Percentiles rank a stretch among this genome's conserved stretches.
phyloP scores from a whole-genome alignment of 1,284 basidiomycete genomes.

The Boletellus sp. region DNA sequence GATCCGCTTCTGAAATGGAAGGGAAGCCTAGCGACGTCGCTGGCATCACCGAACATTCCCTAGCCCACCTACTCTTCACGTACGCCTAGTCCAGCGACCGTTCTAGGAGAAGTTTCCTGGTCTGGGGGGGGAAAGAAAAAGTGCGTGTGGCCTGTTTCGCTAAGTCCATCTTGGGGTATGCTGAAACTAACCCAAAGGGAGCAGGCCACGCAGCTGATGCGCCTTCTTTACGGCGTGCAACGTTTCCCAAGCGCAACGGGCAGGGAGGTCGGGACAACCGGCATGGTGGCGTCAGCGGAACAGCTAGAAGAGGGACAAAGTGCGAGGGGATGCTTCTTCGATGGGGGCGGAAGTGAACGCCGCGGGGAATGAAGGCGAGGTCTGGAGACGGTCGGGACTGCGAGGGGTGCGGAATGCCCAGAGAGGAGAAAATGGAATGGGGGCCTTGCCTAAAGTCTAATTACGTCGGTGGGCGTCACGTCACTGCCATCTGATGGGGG shows the following conservation, averaged over 20 bases:
- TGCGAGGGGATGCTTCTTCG: background rate
- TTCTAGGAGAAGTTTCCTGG: background rate
- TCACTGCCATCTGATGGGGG: slow-evolving; percentile 29
- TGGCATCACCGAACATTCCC: slow-evolving; percentile 17
- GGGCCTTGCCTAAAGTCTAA: slow-evolving; percentile 37
- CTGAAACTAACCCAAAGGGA: slow-evolving; percentile 12
- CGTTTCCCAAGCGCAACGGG: slow-evolving; percentile 12
- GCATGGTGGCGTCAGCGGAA: slow-evolving; percentile 17
- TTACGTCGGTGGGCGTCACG: slow-evolving; percentile 33
- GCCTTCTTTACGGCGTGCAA: slow-evolving; percentile 31
- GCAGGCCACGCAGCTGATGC: slow-evolving; percentile 33
- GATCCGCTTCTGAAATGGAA: slow-evolving; percentile 34
- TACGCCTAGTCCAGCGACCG: background rate
- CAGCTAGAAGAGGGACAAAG: background rate
- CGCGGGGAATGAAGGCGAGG: slow-evolving; percentile 27
- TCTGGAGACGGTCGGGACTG: background rate
- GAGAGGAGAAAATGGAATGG: slow-evolving; percentile 22
- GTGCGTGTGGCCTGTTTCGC: background rate
- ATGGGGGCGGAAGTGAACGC: slow-evolving; percentile 16
- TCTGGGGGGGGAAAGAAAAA: background rate
- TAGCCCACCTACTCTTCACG: slow-evolving; percentile 10
- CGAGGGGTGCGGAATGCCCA: slow-evolving; percentile 20
- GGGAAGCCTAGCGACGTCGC: slow-evolving; percentile 13
- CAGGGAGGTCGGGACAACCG: too few relatives aligned
- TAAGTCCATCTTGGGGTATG: slow-evolving; percentile 23